Conservation (phyloP, 2,329 filamentous ascomycete genomes). For the Talaromyces sp. region DNA sequence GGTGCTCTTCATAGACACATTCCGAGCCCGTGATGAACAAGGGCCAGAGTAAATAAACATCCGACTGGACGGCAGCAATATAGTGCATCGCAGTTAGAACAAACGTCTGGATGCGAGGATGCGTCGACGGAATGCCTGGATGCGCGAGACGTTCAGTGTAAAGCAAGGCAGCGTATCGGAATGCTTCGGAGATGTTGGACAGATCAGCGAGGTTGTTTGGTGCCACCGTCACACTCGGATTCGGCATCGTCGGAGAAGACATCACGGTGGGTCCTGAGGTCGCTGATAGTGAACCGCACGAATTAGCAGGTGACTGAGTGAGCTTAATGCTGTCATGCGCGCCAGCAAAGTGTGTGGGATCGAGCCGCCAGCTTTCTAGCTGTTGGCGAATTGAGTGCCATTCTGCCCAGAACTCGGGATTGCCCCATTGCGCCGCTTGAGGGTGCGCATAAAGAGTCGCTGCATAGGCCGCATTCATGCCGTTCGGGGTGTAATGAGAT, state of each 20-base stretch:
- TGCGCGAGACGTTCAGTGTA: slow-evolving; percentile 85
- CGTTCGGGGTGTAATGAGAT: slow-evolving; percentile 33
- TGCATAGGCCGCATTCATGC: slow-evolving; percentile 33
- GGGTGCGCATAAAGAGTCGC: slow-evolving; percentile 8
- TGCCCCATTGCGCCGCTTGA: slow-evolving; percentile 7
- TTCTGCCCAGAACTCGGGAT: slow-evolving; percentile 68
- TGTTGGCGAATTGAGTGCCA: slow-evolving; percentile 76
- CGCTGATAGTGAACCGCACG: slow-evolving; percentile 14
- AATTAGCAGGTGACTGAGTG: slow-evolving; percentile 14
- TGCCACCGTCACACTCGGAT: slow-evolving; percentile 36
- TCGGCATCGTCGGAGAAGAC: slow-evolving; percentile 26
- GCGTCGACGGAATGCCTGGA: slow-evolving; percentile 66
- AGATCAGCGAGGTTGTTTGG: slow-evolving; percentile 68
- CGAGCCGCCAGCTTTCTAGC: slow-evolving; percentile 78
- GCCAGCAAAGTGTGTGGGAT: slow-evolving; percentile 38
- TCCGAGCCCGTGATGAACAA: slow-evolving; percentile 87
- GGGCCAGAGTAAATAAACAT: slow-evolving; percentile 92
- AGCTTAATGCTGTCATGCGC: slow-evolving; percentile 20
- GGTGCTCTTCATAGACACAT: slow-evolving; percentile 76
- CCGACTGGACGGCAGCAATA: slow-evolving; percentile 71
- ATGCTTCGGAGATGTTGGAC: slow-evolving; percentile 79
- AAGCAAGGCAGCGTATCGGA: slow-evolving; percentile 81
- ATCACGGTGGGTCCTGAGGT: slow-evolving; percentile 27
- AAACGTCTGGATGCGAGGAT: slow-evolving; percentile 76
- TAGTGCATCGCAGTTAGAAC: slow-evolving; percentile 80